Percentiles rank a stretch among this genome's conserved stretches.
These are phyloP conservation scores for Withania somnifera DNA, from an alignment of 305 asterid genomes.

Conservation along the genomic window DNA sequence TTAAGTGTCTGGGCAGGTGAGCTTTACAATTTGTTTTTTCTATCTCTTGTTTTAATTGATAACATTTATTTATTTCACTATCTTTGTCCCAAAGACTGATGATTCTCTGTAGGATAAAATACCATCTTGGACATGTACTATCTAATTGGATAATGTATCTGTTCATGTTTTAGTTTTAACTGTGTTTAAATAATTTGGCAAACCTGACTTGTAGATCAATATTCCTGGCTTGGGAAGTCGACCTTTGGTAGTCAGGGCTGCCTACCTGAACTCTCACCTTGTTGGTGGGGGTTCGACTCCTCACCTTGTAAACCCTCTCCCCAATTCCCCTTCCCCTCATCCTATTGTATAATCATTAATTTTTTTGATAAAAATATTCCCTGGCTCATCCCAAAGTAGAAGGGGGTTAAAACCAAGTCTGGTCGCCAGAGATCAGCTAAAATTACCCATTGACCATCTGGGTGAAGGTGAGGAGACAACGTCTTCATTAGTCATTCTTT, in stretches of 20 bases:
- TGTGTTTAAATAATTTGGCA: not conserved
- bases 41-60: constrained; percentile 1
- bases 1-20: constrained; percentile 62
- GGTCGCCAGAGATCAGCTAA: not conserved
- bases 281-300: not conserved
- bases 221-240: not conserved
- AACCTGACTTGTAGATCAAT: not conserved
- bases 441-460: not conserved
- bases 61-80: not conserved
- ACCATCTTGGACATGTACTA: not conserved
- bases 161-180: not conserved
- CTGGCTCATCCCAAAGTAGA: not conserved
- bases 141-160: not conserved
- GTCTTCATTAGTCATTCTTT: not conserved
- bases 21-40: not conserved
- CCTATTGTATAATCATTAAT: not conserved
- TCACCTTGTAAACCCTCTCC: not conserved
- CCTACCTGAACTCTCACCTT: not conserved
- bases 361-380: not conserved
- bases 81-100: not conserved
- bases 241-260: not conserved
- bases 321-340: not conserved
- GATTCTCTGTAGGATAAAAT: not conserved
- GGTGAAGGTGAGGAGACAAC: not conserved
- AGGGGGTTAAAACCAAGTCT: not conserved